Evolutionary conservation across 1,284 basidiomycete genomes (phyloP).

Genomic region (Apiotrichum domesticum): DNA sequence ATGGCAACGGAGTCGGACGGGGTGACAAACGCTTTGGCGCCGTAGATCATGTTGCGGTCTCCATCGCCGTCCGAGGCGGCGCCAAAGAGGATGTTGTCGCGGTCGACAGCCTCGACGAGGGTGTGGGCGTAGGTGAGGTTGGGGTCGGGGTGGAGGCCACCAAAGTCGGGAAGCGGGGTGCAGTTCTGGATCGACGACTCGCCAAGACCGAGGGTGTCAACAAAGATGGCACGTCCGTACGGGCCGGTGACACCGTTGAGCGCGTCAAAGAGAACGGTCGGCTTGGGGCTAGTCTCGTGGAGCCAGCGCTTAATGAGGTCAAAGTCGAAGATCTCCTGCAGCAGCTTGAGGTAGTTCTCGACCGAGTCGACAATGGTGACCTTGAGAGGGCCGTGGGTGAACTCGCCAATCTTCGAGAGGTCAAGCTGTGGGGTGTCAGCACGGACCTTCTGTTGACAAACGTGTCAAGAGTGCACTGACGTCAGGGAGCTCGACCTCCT

Average conservation of each 20-base stretch:
- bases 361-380: constrained; percentile 95
- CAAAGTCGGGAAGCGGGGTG: constrained; percentile 85
- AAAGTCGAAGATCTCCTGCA: constrained; percentile 93
- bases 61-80: constrained; percentile 97
- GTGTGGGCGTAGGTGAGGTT: constrained; percentile 96
- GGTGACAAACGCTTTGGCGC: constrained; percentile 94
- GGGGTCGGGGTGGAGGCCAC: constrained; percentile 94
- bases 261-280: constrained; percentile 91
- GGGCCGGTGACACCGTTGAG: constrained; percentile 96
- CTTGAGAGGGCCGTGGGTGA: constrained; percentile 71
- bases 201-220: constrained; percentile 75
- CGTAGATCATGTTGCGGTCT: constrained; percentile 99
- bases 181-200: constrained; percentile 85
- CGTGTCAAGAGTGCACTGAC: constrained; percentile 50
- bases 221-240: constrained; percentile 84
- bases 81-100: constrained; percentile 80
- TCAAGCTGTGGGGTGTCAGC: constrained; percentile 57
- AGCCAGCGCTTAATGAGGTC: constrained; percentile 86
- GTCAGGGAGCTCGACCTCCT: constrained; percentile 69
- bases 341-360: constrained; percentile 74
- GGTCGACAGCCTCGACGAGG: constrained; percentile 87
- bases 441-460: not conserved
- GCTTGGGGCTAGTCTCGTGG: constrained; percentile 54
- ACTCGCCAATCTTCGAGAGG: constrained; percentile 74
- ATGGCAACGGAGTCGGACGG: constrained; percentile 96